phyloP scores from a whole-genome alignment of 116 monocot genomes.

The Phalaenopsis hybrid region DNA sequence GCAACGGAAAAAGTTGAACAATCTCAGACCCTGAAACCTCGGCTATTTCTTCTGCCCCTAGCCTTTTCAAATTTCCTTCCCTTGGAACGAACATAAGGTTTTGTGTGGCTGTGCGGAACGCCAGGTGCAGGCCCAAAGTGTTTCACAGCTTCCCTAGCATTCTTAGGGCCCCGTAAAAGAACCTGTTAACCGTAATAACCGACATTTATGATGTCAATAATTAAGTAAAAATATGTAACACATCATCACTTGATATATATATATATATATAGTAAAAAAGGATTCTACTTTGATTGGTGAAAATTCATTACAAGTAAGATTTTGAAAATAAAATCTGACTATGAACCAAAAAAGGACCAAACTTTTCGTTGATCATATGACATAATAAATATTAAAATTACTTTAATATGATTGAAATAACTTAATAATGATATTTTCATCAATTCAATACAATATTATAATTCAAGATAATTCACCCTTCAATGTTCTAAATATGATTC shows the following conservation, averaged over 20 bases:
- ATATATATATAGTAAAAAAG: neutral
- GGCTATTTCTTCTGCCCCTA: constrained; percentile 14
- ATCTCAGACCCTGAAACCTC: constrained; percentile 13
- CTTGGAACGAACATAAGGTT: constrained; percentile 14
- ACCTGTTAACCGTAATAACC: constrained; percentile 2
- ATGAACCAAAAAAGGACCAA: no score
- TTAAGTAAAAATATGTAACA: no score
- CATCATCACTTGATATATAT: no score
- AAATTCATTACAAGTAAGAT: no score
- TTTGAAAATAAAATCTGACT: no score
- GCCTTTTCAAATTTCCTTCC: constrained; percentile 17
- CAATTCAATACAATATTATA: no score
- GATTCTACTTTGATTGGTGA: neutral
- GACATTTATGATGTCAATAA: no score
- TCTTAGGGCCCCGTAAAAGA: constrained; percentile 18
- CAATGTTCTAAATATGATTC: no score
- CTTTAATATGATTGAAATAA: no score
- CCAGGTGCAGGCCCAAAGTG: constrained; percentile 28
- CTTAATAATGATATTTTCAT: no score
- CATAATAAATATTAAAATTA: neutral
- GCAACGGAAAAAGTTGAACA: neutral
- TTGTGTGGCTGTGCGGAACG: constrained; percentile 27
- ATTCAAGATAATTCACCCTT: no score
- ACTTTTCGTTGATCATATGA: no score
- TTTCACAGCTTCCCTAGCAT: constrained; percentile 20